These are phyloP conservation scores for Marasmius sp. DNA, from an alignment of 1,284 basidiomycete species.

Conservation along the genomic window DNA sequence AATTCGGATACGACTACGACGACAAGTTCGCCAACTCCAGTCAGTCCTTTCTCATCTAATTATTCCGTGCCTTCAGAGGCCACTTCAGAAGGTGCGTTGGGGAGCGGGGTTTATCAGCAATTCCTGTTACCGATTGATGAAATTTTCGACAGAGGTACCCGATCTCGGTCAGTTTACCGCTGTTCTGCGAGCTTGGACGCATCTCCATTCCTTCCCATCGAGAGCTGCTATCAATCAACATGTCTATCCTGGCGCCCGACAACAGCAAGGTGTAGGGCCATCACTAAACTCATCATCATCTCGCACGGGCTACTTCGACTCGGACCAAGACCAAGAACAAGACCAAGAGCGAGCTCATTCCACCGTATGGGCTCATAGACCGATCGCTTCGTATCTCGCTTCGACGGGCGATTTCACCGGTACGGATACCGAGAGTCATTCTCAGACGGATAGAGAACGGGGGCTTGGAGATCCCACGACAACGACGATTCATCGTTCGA, in stretches of 20 bases:
- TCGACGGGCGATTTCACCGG: constrained; percentile 21
- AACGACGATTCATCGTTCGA: not conserved
- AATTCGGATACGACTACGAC: constrained; percentile 17
- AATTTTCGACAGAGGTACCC: constrained; percentile 55
- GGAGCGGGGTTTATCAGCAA: constrained; percentile 9
- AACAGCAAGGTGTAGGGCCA: constrained; percentile 10
- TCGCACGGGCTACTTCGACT: constrained; percentile 16
- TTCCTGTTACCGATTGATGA: not conserved
- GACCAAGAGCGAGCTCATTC: constrained; percentile 37
- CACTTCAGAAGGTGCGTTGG: constrained; percentile 62
- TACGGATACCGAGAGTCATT: constrained; percentile 9
- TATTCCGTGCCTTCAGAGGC: constrained; percentile 53
- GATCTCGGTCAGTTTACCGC: constrained; percentile 74
- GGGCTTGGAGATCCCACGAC: not conserved
- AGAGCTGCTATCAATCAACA: constrained; percentile 16
- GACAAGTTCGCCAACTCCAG: constrained; percentile 26
- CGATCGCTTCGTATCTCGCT: constrained; percentile 59
- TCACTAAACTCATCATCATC: constrained; percentile 26
- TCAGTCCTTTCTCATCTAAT: constrained; percentile 50
- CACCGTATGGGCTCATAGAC: constrained; percentile 66
- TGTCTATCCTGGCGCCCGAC: constrained; percentile 27
- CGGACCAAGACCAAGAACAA: constrained; percentile 32
- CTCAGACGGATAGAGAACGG: constrained; percentile 10
- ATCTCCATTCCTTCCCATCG: constrained; percentile 45
- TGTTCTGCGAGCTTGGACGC: constrained; percentile 67